Evolutionary conservation across 106 monocot genomes (phyloP).

Genomic region (Cymbidium sinense): DNA sequence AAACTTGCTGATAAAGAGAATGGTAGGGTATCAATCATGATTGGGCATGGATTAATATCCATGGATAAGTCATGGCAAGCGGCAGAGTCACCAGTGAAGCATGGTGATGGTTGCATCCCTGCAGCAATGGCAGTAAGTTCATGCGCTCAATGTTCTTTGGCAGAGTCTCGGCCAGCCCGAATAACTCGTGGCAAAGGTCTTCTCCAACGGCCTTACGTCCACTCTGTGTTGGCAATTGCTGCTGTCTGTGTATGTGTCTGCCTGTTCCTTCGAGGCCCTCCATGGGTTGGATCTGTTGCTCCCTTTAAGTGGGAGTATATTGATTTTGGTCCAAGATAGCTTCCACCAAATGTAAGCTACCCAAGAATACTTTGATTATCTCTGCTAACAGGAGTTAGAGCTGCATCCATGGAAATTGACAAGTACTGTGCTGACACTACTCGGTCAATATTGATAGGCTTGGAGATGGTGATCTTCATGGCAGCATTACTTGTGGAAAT

Average conservation of each 20-base stretch:
- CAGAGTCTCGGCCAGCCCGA: conserved; percentile 6
- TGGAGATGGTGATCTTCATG: too few species aligned
- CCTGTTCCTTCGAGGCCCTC: conserved; percentile 49
- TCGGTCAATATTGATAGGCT: too few species aligned
- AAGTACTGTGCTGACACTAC: too few species aligned
- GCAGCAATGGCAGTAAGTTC: conserved; percentile 10
- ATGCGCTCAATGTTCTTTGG: conserved; percentile 39
- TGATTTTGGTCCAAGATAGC: conserved; percentile 42
- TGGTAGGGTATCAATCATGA: not conserved
- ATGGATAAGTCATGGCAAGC: conserved; percentile 4
- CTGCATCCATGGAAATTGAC: too few species aligned
- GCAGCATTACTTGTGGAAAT: too few species aligned
- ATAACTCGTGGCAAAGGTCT: conserved; percentile 25
- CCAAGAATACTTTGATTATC: too few species aligned
- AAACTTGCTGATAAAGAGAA: conserved; percentile 33
- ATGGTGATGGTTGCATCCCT: not conserved
- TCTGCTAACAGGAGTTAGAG: too few species aligned
- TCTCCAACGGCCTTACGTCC: conserved; percentile 42
- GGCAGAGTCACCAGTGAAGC: not conserved
- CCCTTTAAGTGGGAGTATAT: conserved; percentile 77
- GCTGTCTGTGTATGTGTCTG: conserved; percentile 87
- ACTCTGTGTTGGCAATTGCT: conserved; percentile 64
- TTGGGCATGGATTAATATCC: conserved; percentile 10
- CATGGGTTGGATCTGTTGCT: conserved; percentile 29
- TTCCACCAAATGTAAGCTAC: not conserved